phyloP scores from a whole-genome alignment of 345 rosid species.

The sweet orange (Citrus sinensis) region DNA sequence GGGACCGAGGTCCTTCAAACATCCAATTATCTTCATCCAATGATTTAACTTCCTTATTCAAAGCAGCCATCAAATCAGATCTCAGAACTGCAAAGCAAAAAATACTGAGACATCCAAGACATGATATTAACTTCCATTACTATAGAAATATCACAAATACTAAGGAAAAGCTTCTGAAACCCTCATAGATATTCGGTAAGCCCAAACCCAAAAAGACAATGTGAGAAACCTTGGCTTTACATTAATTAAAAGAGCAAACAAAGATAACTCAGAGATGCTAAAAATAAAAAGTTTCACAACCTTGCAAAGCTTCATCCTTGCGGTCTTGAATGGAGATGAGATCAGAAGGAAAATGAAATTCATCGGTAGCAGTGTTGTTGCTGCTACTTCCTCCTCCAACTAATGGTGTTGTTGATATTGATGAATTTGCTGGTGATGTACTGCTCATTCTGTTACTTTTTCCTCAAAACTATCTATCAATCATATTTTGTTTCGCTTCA shows the following conservation, averaged over 20 bases:
- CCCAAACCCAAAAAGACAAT: too few species aligned
- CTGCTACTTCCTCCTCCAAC: slow-evolving; percentile 59
- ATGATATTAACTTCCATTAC: neutral
- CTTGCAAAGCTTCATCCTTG: slow-evolving; percentile 60
- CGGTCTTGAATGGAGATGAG: slow-evolving; percentile 62
- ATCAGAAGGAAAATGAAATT: slow-evolving; percentile 59
- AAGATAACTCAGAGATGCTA: neutral
- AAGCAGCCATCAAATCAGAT: slow-evolving; percentile 67
- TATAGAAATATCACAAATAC: neutral
- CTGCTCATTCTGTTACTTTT: slow-evolving; percentile 43
- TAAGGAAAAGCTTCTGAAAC: neutral
- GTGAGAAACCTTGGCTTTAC: too few species aligned
- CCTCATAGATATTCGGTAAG: neutral
- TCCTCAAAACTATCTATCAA: neutral
- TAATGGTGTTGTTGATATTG: slow-evolving; percentile 69
- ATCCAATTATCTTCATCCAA: slow-evolving; percentile 94
- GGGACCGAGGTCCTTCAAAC: slow-evolving; percentile 90
- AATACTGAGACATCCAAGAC: neutral
- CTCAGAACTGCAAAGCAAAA: slow-evolving; percentile 54
- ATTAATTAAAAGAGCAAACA: neutral
- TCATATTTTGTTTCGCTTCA: neutral
- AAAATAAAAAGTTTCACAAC: slow-evolving; percentile 18
- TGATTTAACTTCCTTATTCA: slow-evolving; percentile 77
- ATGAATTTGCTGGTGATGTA: slow-evolving; percentile 63
- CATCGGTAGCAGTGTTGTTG: slow-evolving; percentile 52